Evolutionary conservation across 2,329 filamentous ascomycete genomes (phyloP), one percentile per base, ranked within the genome.

Genomic region (Hypoxylon rubiginosum): DNA sequence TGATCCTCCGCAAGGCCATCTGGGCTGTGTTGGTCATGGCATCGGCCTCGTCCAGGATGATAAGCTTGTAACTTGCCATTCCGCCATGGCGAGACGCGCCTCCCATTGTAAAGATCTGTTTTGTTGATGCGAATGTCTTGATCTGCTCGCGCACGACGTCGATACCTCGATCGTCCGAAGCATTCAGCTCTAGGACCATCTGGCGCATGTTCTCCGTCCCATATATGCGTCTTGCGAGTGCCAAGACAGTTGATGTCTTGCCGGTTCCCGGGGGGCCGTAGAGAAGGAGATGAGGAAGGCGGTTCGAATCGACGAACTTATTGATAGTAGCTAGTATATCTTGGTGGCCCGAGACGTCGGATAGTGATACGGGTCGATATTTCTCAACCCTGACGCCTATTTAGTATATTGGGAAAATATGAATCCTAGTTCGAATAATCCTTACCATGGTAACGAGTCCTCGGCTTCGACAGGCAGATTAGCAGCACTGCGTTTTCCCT

Each of bases 11-110:
- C 59, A 99, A 84, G 0, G 96, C 96, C 95, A 99, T 99, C 81
- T 99, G 96, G 5, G 96, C 96, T 0, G 95, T 97, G 58, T 93
- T 92, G n/a, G 96, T 99, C 96, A 99, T 99, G 58, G 96, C 96
- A 79, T 99, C 96, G n/a, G 96, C 96, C 83, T 99, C 96, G 79
- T 99, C 96, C 4, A 99, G 88, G 59, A 99, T 93, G 77, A 99
- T 98, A 72, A 99, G 89, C 83, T 99, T 99, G 84, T 92, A 99
- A 3, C 88, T 88, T 0, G 92, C 93, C 26, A 95, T 80, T 11
- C 86, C 81, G 32, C 81, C 75, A 21, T 78, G 65, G 54, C 75
- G 77, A 5, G 84, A 75, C 34, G 84, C 83, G 45, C 86, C 83
- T n/a, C 87, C 88, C 76, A 86, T 82, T 13, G 82, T 85, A 82